Base-by-base conservation (phyloP, 257 asterid species). In the Nemophila menziesii region DNA sequence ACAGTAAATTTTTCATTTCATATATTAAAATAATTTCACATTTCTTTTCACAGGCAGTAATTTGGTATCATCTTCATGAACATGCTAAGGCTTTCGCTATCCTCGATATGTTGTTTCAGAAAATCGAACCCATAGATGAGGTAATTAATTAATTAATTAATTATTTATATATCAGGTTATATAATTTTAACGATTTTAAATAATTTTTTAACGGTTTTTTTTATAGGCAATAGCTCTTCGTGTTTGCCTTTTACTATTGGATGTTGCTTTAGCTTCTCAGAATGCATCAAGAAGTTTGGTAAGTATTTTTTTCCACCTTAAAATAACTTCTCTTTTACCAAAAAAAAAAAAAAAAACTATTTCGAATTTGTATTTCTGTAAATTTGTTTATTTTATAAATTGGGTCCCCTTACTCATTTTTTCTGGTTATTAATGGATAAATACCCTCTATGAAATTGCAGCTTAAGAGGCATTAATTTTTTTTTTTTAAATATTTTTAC, bases 61-160 rank as follows among this genome's bases (percentile, higher is more conserved):
- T 66, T 51, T 83, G 93, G 95, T 87, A 73, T 67, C 82, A 75
- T 72, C 93, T 80, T 61, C 97, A 83, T 64, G 93, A 87, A 45
- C 75, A 83, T 66, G 63, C 74, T 16, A 80, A 64, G 60, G 65
- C 97, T 15, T 78, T 75, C 65, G 61, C 80, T 12, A 73, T 64
- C 58, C 68, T 87, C 82, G 90, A 87, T 46, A 43, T 67, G 16
- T 68, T 87, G 68, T 87, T 62, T 78, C 89, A 75, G 78, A 75
- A 78, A 57, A 79, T 83, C 55, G 86, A 71, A 72, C 93, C 92
- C 18, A 62, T 87, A 62, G 93, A 80, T 36, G 97, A 78, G 97
- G 97, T 87, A 67, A 60, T 18, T 15, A 13, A n/a, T n/a, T n/a
- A n/a, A n/a, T n/a, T n/a, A n/a, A n/a, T n/a, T n/a, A n/a, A n/a